phyloP scores from a whole-genome alignment of 2,329 filamentous ascomycete species.

The Westerdykella ornata region DNA sequence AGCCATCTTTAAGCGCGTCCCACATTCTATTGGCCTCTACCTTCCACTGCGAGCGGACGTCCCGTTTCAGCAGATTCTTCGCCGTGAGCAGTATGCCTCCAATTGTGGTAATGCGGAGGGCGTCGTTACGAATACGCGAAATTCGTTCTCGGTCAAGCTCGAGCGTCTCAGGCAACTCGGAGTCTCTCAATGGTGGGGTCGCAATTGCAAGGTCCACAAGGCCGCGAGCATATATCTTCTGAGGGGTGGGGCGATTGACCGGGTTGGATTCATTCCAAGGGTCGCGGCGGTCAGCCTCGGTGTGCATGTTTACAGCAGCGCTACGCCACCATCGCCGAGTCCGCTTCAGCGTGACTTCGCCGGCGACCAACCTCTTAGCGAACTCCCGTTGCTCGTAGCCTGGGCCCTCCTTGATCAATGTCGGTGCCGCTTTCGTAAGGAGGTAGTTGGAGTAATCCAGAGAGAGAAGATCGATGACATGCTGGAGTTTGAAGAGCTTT shows the following conservation, averaged over 20 bases:
- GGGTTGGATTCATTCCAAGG: constrained; percentile 50
- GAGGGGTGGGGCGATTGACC: constrained; percentile 56
- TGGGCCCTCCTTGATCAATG: constrained; percentile 62
- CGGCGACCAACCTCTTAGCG: constrained; percentile 55
- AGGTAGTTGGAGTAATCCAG: constrained; percentile 80
- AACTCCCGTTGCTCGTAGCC: constrained; percentile 72
- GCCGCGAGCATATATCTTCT: constrained; percentile 69
- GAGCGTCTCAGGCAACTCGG: constrained; percentile 65
- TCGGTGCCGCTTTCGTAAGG: constrained; percentile 63
- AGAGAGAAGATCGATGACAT: constrained; percentile 69
- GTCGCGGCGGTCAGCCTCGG: constrained; percentile 62
- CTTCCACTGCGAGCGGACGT: constrained; percentile 72
- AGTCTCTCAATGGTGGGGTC: constrained; percentile 49
- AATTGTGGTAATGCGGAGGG: constrained; percentile 62
- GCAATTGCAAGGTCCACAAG: constrained; percentile 69
- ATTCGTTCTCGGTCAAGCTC: constrained; percentile 62
- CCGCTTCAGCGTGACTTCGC: constrained; percentile 49
- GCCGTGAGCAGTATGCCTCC: constrained; percentile 70
- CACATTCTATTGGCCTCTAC: constrained; percentile 65
- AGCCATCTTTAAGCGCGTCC: constrained; percentile 57
- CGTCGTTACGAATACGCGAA: constrained; percentile 49
- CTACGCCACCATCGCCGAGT: constrained; percentile 62
- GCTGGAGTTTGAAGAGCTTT: constrained; percentile 66
- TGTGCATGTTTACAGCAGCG: constrained; percentile 57
- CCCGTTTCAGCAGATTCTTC: constrained; percentile 76